Base-by-base conservation (phyloP, 2,329 filamentous ascomycete species). In the Chrysoporthe deuterocubensis region DNA sequence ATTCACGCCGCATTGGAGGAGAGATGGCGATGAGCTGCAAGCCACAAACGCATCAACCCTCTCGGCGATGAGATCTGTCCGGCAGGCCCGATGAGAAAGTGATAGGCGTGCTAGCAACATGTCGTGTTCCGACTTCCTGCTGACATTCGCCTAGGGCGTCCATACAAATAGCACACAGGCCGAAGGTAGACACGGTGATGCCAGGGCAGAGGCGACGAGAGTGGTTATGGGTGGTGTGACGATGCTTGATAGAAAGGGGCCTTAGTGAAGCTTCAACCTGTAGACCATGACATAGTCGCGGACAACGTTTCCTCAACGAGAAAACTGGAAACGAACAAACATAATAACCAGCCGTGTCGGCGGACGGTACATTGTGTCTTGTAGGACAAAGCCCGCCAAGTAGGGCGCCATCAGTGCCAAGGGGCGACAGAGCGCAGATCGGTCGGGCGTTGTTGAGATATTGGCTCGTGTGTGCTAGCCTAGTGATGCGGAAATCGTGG, bases 41-140 rank as follows among this genome's bases (percentile, higher is more conserved):
- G 57, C 40, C 57, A 43, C 40, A 26, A 44, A 43, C 32, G 59
- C 59, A 62, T 11, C 59, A 18, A 44, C 26, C 59, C 43, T 48
- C 43, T 62, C 43, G 59, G 59, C 34, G 59, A 62, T 37, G 42
- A 62, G 43, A 14, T 21, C 32, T 5, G 16, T n/a, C 7, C 18
- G 18, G 32, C 14, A 40, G 16, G 6, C 1, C 34, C 32, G 40
- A 57, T 57, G 54, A 40, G 34, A 57, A 46, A 40, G 54, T 37
- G 34, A 57, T 57, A 40, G 54, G 18, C 34, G 16, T 40, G 34
- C 34, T 57, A 37, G 34, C 34, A 57, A 18, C 34, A 57, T 57
- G 54, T 40, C 18, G 54, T 57, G 54, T 40, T 57, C 54, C 54
- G 9, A 40, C 54, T 7, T 57, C 54, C 54, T 57, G 16, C 34